These are phyloP conservation scores for Chlorella variabilis DNA, from an alignment of 163 green algal species.

Conservation along the genomic window DNA sequence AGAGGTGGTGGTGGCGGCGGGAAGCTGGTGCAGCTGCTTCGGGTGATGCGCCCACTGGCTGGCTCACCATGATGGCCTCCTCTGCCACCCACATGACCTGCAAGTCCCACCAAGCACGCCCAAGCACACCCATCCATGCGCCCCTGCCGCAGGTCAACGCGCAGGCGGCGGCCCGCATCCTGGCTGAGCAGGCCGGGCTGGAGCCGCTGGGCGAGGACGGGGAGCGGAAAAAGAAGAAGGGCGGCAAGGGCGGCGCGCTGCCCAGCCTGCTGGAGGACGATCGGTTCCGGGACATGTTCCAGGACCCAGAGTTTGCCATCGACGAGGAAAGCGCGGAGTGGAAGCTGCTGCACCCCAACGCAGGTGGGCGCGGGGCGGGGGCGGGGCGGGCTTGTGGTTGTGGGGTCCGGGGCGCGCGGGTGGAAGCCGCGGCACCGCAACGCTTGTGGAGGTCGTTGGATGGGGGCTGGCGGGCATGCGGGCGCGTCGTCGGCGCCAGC, in stretches of 20 bases:
- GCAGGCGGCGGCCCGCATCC: slow-evolving; percentile 62
- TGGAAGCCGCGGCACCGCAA: not conserved
- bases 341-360: slow-evolving; percentile 83
- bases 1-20: no score
- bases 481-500: not conserved
- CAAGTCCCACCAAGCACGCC: no score
- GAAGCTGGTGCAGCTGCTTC: slow-evolving; percentile 91
- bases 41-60: no score
- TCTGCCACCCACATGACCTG: no score
- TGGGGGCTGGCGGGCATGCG: no score
- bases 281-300: slow-evolving; percentile 75
- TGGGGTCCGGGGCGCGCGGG: not conserved
- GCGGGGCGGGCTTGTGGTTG: not conserved
- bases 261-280: slow-evolving; percentile 35
- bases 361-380: not conserved
- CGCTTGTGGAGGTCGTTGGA: no score
- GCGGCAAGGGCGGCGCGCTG: not conserved
- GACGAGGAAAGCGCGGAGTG: slow-evolving; percentile 82
- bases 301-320: slow-evolving; percentile 82
- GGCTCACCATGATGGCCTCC: not conserved
- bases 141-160: slow-evolving; percentile 75
- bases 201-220: slow-evolving; percentile 19
- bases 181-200: slow-evolving; percentile 44
- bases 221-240: slow-evolving; percentile 50
- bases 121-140: no score